phyloP scores from a whole-genome alignment of 2,329 filamentous ascomycete species.

The Exophiala phaeomuriformis region DNA sequence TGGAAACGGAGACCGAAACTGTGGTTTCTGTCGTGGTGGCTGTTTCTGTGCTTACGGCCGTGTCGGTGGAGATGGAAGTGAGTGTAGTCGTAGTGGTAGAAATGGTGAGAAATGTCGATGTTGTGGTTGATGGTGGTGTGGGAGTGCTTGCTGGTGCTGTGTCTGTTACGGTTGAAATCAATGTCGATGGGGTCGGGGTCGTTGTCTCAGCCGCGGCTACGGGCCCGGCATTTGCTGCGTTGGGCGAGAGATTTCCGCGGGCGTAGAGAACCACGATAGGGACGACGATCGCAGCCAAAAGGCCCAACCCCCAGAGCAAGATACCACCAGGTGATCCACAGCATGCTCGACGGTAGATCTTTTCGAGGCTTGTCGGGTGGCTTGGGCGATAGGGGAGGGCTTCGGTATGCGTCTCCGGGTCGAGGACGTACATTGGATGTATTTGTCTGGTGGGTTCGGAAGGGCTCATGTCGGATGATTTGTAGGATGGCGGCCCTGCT shows the following conservation, averaged over 20 bases:
- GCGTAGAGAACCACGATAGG: slow-evolving; percentile 2
- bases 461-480: not conserved
- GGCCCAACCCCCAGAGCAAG: slow-evolving; percentile 1
- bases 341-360: slow-evolving; percentile 7
- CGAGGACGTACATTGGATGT: slow-evolving; percentile 7
- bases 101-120: not conserved
- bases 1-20: slow-evolving; percentile 5
- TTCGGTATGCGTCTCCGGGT: slow-evolving; percentile 7
- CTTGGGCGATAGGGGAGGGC: slow-evolving; percentile 3
- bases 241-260: not conserved
- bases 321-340: slow-evolving; percentile 7
- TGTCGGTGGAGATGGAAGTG: not conserved
- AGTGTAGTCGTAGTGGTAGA: not conserved
- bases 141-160: not conserved
- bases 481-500: not conserved
- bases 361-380: not conserved
- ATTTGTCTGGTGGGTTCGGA: not conserved
- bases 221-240: not conserved
- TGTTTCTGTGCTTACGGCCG: not conserved
- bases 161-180: not conserved
- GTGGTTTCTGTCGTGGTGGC: not conserved
- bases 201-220: not conserved
- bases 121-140: not conserved
- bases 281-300: slow-evolving; percentile 6
- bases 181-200: not conserved